Evolutionary conservation across 495 filamentous ascomycete genomes (phyloP), one percentile per base, ranked within the genome.

Genomic region (Mycothermus thermophilus): DNA sequence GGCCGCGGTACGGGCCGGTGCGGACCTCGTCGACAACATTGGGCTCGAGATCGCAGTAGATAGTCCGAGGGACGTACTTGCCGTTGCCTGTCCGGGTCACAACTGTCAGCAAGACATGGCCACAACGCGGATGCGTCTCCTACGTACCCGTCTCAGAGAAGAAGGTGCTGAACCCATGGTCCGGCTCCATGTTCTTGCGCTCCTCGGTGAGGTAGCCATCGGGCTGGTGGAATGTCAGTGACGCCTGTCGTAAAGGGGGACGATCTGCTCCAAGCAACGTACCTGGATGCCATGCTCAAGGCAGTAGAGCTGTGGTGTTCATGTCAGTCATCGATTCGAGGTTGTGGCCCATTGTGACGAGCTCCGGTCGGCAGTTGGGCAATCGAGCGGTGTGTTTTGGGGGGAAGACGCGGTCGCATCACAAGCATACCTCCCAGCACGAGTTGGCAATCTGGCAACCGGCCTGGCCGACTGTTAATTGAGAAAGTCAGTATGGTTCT

Each of bases 371-470:
- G n/a, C n/a, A n/a, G n/a, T n/a, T n/a, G n/a, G n/a, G n/a, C n/a
- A n/a, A n/a, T n/a, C n/a, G n/a, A n/a, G n/a, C n/a, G n/a, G n/a
- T n/a, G n/a, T n/a, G n/a, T n/a, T n/a, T n/a, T n/a, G n/a, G n/a
- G n/a, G n/a, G n/a, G n/a, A n/a, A n/a, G n/a, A n/a, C n/a, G n/a
- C n/a, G n/a, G n/a, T n/a, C n/a, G n/a, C n/a, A n/a, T n/a, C 31
- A 26, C 39, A 50, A 50, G 63, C 80, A 64, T 71, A 97, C 90
- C 87, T 97, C 90, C 90, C 90, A 97, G 77, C 92, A 97, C 47
- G 92, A 90, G 70, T 97, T 97, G 63, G 87, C 90, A 60, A 97
- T 97, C 64, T 97, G 90, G 75, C 92, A 95, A 79, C 90, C 90
- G 58, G 90, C 90, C 74, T 97, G 90, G 67, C 90, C 90, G 67